These are phyloP conservation scores for Taphrina betulina DNA, from an alignment of 1,139 yeast species.

Conservation along the genomic window DNA sequence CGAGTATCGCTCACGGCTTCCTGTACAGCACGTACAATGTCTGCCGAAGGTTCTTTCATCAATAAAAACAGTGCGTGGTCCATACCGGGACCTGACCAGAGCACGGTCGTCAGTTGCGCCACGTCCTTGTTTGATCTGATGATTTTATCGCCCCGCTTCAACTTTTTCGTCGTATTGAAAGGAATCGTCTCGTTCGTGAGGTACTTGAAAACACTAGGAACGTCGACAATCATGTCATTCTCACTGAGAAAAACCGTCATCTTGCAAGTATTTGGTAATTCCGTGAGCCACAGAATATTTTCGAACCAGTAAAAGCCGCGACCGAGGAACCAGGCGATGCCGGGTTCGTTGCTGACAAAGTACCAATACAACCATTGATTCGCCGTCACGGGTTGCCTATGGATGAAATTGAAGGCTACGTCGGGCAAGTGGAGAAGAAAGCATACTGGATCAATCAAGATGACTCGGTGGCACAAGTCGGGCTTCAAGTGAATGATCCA, in stretches of 20 bases:
- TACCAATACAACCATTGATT: conserved; percentile 33
- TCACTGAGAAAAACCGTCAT: conserved; percentile 28
- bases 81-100: conserved; percentile 30
- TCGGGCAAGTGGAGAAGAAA: conserved; percentile 31
- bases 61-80: conserved; percentile 26
- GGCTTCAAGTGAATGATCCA: conserved; percentile 30
- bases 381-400: conserved; percentile 29
- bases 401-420: conserved; percentile 33
- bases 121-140: not conserved
- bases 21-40: conserved; percentile 5
- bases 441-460: conserved; percentile 31
- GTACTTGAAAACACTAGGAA: conserved; percentile 26
- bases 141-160: conserved; percentile 13
- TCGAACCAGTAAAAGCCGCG: conserved; percentile 34
- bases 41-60: conserved; percentile 5
- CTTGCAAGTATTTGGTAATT: conserved; percentile 15
- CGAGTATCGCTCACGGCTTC: not conserved
- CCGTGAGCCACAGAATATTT: conserved; percentile 30
- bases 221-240: conserved; percentile 32
- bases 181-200: conserved; percentile 13
- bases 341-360: conserved; percentile 32
- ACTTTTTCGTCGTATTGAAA: not conserved
- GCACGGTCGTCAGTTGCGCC: conserved; percentile 10
- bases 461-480: conserved; percentile 14
- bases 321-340: conserved; percentile 32